Percentiles rank a stretch among this genome's conserved stretches.
Evolutionary conservation across 495 filamentous ascomycete species (phyloP).

Genomic region (Penicillium robsamsonii): DNA sequence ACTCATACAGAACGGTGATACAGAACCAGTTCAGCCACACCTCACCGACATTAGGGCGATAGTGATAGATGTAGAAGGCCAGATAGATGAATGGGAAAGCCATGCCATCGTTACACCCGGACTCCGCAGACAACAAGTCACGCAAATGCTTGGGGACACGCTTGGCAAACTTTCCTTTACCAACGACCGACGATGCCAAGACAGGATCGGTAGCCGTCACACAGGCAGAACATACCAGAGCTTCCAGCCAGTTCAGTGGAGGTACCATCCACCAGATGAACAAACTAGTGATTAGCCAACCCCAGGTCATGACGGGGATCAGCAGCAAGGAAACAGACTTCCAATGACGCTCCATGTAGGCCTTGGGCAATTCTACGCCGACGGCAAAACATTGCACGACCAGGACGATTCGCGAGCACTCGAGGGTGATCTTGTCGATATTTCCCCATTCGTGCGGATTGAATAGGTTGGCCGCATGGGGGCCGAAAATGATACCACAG

Average conservation of each 20-base stretch:
- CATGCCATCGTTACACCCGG: conserved; percentile 99
- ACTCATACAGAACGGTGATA: conserved; percentile 91
- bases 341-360: conserved; percentile 99
- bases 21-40: conserved; percentile 88
- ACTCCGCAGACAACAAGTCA: conserved; percentile 93
- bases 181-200: conserved; percentile 94
- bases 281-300: conserved; percentile 92
- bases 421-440: conserved; percentile 90
- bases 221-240: conserved; percentile 82
- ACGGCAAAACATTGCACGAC: conserved; percentile 99
- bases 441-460: conserved; percentile 85
- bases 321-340: conserved; percentile 84
- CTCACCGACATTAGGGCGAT: conserved; percentile 61
- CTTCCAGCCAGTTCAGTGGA: conserved; percentile 81
- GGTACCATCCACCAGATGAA: conserved; percentile 96
- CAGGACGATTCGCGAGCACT: conserved; percentile 95
- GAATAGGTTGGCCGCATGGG: conserved; percentile 89
- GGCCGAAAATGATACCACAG: conserved; percentile 96
- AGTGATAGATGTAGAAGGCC: conserved; percentile 80
- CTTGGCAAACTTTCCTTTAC: conserved; percentile 98
- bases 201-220: conserved; percentile 98
- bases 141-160: conserved; percentile 95
- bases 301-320: conserved; percentile 94
- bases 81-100: conserved; percentile 99
- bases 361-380: conserved; percentile 94